phyloP scores from a whole-genome alignment of 2,329 filamentous ascomycete genomes.

The Pyrenophora tritici-repentis region DNA sequence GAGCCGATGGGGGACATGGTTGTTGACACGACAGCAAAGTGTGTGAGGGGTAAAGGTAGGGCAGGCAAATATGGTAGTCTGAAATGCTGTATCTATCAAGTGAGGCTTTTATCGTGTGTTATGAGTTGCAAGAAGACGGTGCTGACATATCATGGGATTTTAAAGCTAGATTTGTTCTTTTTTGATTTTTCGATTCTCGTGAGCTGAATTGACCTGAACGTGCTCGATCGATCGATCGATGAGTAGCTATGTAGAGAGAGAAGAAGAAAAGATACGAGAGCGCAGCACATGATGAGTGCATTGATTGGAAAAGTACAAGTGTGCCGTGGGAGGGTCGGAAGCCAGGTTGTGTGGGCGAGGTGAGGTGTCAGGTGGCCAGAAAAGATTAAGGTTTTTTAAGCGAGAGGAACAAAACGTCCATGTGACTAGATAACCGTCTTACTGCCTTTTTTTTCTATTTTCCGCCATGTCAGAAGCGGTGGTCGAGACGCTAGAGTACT shows the following conservation, averaged over 20 bases:
- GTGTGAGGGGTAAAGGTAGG: background rate
- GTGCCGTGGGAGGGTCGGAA: constrained; percentile 10
- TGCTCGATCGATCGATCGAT: too few species aligned
- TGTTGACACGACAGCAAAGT: background rate
- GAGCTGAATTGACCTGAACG: too few species aligned
- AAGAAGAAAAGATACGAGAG: background rate
- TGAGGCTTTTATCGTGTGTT: too few species aligned
- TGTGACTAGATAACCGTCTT: constrained; percentile 12
- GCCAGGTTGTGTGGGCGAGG: constrained; percentile 5
- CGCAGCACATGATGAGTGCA: background rate
- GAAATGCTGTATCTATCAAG: too few species aligned
- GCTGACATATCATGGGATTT: too few species aligned
- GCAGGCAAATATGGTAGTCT: background rate
- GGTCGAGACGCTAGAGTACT: background rate
- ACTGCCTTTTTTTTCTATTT: background rate
- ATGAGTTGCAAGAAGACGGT: too few species aligned
- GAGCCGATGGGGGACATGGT: constrained; percentile 10
- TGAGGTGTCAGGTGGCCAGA: constrained; percentile 9
- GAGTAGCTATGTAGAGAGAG: too few species aligned
- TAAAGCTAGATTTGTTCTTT: too few species aligned
- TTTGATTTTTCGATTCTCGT: too few species aligned
- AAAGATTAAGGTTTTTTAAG: background rate
- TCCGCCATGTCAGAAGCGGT: background rate
- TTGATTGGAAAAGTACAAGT: background rate
- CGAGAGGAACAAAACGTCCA: background rate